A percentile compares a stretch with the other conserved stretches of the same genome.
Conservation (phyloP, 2,329 filamentous ascomycete genomes). For the Aspergillus pseudonomiae region DNA sequence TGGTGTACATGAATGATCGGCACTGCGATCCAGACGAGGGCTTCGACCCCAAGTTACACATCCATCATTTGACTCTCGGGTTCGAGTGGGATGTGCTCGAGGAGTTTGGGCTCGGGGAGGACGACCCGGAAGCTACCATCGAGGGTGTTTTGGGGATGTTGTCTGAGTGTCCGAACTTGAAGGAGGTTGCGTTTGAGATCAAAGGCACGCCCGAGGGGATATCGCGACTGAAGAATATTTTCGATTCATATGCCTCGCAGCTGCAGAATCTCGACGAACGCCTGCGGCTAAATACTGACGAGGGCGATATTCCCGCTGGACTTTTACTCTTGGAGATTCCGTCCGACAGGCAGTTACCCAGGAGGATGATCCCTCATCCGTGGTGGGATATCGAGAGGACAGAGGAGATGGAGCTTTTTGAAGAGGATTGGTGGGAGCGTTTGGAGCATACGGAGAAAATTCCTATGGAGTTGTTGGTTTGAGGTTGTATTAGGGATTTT, state of each 20-base stretch:
- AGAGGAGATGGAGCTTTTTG: not conserved
- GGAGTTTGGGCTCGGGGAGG: not conserved
- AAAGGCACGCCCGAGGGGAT: not conserved
- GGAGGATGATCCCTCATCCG: not conserved
- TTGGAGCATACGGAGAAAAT: not conserved
- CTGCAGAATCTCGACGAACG: not conserved
- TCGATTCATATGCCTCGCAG: not conserved
- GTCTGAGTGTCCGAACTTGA: not conserved
- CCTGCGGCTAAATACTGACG: not conserved
- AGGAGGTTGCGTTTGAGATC: conserved; percentile 1
- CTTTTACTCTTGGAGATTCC: not conserved
- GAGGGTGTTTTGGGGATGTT: not conserved
- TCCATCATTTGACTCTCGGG: not conserved
- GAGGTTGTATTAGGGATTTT: not conserved
- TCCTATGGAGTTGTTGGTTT: not conserved
- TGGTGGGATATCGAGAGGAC: not conserved
- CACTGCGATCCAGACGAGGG: not conserved
- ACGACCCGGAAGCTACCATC: not conserved
- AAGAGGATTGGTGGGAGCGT: conserved; percentile 1
- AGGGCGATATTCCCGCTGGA: not conserved
- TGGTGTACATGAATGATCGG: not conserved
- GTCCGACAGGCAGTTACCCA: not conserved
- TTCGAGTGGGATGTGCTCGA: not conserved
- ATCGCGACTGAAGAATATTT: not conserved
- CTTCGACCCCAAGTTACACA: not conserved